A percentile compares a stretch with the other conserved stretches of the same genome.
Evolutionary conservation across 257 asterid genomes (phyloP).

Genomic region (Anisodus acutangulus): DNA sequence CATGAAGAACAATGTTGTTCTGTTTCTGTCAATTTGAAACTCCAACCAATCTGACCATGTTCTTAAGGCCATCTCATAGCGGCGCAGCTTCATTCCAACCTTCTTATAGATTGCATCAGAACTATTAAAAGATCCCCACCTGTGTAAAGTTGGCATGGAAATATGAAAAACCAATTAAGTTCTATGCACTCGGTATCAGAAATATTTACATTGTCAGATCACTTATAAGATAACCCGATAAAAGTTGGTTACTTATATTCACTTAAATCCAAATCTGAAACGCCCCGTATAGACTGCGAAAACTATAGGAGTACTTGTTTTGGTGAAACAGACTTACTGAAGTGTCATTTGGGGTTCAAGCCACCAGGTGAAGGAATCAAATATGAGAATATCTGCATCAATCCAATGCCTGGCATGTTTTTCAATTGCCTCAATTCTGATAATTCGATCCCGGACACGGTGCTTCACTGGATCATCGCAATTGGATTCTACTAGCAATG

Average conservation of each 20-base stretch:
- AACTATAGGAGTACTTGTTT: neutral
- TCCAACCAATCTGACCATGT: constrained; percentile 68
- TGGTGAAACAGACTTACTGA: constrained; percentile 42
- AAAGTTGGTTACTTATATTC: neutral
- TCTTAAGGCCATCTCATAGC: constrained; percentile 53
- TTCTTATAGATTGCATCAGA: constrained; percentile 42
- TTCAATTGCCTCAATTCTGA: constrained; percentile 50
- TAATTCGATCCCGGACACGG: constrained; percentile 37
- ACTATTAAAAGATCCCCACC: constrained; percentile 60
- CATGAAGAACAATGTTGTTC: constrained; percentile 54
- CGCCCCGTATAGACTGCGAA: neutral
- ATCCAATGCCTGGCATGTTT: constrained; percentile 58
- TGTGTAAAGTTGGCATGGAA: constrained; percentile 5
- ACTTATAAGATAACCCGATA: neutral
- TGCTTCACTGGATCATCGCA: constrained; percentile 49
- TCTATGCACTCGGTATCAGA: neutral
- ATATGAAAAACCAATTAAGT: too few species aligned
- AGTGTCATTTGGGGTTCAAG: constrained; percentile 43
- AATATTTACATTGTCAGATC: neutral
- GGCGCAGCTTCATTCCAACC: constrained; percentile 38
- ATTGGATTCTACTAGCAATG: constrained; percentile 56
- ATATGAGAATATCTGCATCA: constrained; percentile 54
- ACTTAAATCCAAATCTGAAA: neutral
- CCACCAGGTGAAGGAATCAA: constrained; percentile 60
- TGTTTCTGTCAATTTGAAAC: constrained; percentile 43